phyloP scores from a whole-genome alignment of 1,284 basidiomycete species.

The Coniferiporia sulphurascens region DNA sequence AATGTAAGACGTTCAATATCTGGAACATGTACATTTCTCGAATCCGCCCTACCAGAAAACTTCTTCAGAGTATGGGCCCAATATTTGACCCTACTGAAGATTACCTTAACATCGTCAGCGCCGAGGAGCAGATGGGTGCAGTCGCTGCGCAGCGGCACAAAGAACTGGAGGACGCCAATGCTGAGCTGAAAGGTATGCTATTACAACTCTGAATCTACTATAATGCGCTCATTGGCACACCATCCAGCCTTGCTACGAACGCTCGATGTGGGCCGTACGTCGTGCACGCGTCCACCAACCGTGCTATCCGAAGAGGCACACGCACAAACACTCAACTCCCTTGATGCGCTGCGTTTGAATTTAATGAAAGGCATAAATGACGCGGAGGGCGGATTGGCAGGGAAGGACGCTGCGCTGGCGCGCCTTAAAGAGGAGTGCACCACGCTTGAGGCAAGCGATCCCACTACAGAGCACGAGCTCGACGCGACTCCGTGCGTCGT shows the following conservation, averaged over 20 bases:
- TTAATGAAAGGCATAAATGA: constrained; percentile 76
- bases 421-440: constrained; percentile 58
- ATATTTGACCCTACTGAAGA: constrained; percentile 74
- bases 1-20: constrained; percentile 14
- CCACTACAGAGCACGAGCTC: constrained; percentile 64
- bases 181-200: constrained; percentile 51
- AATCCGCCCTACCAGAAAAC: constrained; percentile 39
- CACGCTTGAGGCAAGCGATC: constrained; percentile 60
- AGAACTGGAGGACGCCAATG: constrained; percentile 59
- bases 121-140: constrained; percentile 59
- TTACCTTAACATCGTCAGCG: constrained; percentile 62
- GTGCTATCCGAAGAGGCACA: constrained; percentile 66
- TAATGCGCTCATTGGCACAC: neutral
- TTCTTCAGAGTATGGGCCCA: constrained; percentile 59
- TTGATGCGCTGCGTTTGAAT: constrained; percentile 56
- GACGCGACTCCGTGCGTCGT: constrained; percentile 62
- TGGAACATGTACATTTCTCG: neutral
- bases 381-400: constrained; percentile 55
- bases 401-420: constrained; percentile 64
- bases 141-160: constrained; percentile 53
- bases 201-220: neutral
- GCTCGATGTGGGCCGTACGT: constrained; percentile 63
- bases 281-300: constrained; percentile 61
- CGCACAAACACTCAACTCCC: constrained; percentile 52
- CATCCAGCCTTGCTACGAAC: constrained; percentile 48